phyloP scores from a whole-genome alignment of 2,329 filamentous ascomycete genomes.

The Alternaria sp. region DNA sequence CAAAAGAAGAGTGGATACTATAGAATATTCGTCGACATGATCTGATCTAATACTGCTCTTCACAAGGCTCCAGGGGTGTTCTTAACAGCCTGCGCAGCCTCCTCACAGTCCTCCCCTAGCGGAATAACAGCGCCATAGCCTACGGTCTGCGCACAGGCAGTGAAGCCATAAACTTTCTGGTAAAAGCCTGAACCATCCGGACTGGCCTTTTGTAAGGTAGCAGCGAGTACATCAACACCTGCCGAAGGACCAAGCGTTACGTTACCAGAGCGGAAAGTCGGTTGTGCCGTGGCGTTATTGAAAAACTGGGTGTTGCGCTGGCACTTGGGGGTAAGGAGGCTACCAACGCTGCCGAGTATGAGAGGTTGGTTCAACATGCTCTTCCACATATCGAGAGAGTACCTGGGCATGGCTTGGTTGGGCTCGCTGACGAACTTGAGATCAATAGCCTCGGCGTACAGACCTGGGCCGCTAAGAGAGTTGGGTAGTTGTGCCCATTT shows the following conservation, averaged over 20 bases:
- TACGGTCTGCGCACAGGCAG: constrained; percentile 20
- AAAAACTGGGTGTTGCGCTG: constrained; percentile 19
- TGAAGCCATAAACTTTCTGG: constrained; percentile 14
- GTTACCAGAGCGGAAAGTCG: constrained; percentile 13
- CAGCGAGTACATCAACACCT: constrained; percentile 1
- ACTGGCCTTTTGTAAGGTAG: constrained; percentile 11
- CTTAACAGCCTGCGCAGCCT: constrained; percentile 8
- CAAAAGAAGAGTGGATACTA: neutral
- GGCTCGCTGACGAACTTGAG: constrained; percentile 15
- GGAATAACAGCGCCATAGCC: constrained; percentile 16
- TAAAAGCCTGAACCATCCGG: constrained; percentile 10
- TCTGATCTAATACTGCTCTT: neutral
- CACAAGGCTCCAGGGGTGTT: constrained; percentile 16
- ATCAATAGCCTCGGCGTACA: constrained; percentile 18
- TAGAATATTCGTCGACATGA: neutral
- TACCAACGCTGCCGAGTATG: constrained; percentile 2
- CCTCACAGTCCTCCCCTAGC: constrained; percentile 20
- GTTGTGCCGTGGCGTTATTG: constrained; percentile 16
- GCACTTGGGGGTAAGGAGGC: constrained; percentile 9
- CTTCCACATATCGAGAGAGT: constrained; percentile 11
- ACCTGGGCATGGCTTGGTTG: constrained; percentile 3
- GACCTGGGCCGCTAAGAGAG: constrained; percentile 8
- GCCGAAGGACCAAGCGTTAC: constrained; percentile 20
- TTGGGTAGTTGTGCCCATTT: constrained; percentile 18
- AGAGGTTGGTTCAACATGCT: constrained; percentile 18